Evolutionary conservation across 2,329 filamentous ascomycete species (phyloP).

Genomic region (Monosporascus sp.): DNA sequence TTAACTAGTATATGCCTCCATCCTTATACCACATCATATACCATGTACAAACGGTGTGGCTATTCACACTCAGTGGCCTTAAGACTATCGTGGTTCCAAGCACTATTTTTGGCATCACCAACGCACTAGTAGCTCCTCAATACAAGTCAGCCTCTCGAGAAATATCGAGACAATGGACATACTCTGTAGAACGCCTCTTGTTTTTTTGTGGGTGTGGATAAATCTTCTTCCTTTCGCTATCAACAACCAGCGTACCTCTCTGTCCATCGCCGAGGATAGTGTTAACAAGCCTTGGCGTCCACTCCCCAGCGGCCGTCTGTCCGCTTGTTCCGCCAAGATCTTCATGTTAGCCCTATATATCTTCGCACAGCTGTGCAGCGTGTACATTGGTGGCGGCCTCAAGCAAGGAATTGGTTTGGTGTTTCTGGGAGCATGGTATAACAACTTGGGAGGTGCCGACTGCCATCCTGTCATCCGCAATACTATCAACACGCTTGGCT

Average conservation of each 20-base stretch:
- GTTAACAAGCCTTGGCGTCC: constrained; percentile 30
- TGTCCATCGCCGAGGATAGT: constrained; percentile 21
- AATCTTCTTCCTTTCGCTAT: constrained; percentile 25
- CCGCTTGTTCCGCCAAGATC: constrained; percentile 8
- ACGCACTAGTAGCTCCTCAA: background rate
- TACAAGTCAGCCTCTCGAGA: background rate
- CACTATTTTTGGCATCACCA: constrained; percentile 10
- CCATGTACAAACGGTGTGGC: constrained; percentile 11
- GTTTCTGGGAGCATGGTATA: constrained; percentile 24
- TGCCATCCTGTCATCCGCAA: constrained; percentile 2
- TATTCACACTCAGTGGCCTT: constrained; percentile 19
- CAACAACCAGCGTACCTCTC: constrained; percentile 22
- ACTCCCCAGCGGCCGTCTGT: constrained; percentile 19
- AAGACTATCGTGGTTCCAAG: constrained; percentile 18
- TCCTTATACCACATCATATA: background rate
- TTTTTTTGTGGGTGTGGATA: constrained; percentile 21
- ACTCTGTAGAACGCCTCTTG: constrained; percentile 4
- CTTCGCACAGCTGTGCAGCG: constrained; percentile 4
- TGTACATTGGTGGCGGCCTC: constrained; percentile 11
- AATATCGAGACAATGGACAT: background rate
- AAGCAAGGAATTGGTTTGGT: constrained; percentile 2
- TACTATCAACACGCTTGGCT: constrained; percentile 5
- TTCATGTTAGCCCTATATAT: constrained; percentile 11
- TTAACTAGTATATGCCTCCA: no score
- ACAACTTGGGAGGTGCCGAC: constrained; percentile 25